Conservation (phyloP, 2,329 filamentous ascomycete genomes). For the Botrytis galanthina region DNA sequence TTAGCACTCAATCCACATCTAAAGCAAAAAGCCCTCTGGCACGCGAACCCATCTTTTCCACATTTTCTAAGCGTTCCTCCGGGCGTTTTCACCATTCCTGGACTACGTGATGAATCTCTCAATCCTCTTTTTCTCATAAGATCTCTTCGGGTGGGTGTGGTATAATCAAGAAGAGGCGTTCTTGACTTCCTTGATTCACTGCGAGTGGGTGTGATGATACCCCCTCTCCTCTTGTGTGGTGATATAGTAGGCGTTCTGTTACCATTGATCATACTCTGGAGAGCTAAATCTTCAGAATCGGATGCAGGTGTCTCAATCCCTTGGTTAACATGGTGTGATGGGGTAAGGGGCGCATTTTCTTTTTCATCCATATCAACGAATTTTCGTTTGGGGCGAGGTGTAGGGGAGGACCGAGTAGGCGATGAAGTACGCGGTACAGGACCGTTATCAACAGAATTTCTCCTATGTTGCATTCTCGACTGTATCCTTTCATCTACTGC, state of each 20-base stretch:
- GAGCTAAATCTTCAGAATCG: background rate
- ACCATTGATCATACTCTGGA: background rate
- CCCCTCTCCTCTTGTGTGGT: background rate
- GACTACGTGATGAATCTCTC: constrained; percentile 22
- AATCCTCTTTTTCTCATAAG: constrained; percentile 9
- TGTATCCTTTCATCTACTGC: background rate
- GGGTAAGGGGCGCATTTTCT: background rate
- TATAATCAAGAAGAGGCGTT: constrained; percentile 32
- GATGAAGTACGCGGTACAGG: constrained; percentile 2
- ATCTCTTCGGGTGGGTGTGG: constrained; percentile 26
- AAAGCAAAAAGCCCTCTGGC: constrained; percentile 60
- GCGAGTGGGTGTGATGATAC: constrained; percentile 13
- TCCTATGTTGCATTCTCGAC: background rate
- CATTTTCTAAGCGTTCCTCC: constrained; percentile 52
- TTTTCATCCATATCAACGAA: constrained; percentile 2
- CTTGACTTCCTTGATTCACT: constrained; percentile 7
- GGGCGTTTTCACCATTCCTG: constrained; percentile 44
- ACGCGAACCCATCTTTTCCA: constrained; percentile 55
- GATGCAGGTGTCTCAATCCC: background rate
- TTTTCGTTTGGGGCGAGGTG: constrained; percentile 11
- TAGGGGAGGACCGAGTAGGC: background rate
- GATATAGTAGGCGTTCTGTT: background rate
- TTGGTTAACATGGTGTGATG: background rate
- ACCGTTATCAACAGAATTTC: background rate
- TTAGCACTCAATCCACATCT: constrained; percentile 42